Base-by-base conservation (phyloP, 1,284 basidiomycete species). In the Gastroboletus turbinatus region DNA sequence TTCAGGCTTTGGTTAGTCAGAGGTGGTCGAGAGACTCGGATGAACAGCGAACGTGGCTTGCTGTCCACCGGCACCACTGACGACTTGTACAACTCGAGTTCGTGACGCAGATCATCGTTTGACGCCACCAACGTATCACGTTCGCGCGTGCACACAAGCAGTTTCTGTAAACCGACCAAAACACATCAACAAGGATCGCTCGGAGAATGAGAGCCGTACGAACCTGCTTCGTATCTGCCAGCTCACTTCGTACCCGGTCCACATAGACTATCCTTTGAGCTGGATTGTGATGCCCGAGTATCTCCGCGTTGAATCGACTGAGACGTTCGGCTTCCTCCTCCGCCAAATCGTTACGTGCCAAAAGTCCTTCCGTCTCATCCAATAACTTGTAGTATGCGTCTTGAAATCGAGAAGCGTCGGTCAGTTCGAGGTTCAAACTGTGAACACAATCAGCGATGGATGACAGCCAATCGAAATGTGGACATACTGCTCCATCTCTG, bases 271-370 rank as follows among this genome's bases (percentile, higher is more conserved):
- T 88, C 35, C 84, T 79, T 69, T 90, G 88, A 1, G 84, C 82
- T 6, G 88, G 87, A 66, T 90, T 90, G 30, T 80, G 77, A 65
- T 90, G 88, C 0, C 86, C 81, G 19, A 91, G 71, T 53, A 91
- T 89, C 67, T 90, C 82, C 1, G 88, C 88, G 60, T 92, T 92
- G 74, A 90, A 87, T 64, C 76, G 80, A 66, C 86, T 85, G 33
- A 92, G 76, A 17, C 76, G 76, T 40, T 79, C 72, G 0, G 87
- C 82, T 66, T 92, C 89, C 36, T 83, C 83, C 64, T 92, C 87
- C 9, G 88, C 90, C 36, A 91, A 74, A 38, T 83, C 78, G 57
- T 90, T 90, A n/a, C 84, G 78, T 14, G 83, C 78, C 25, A 88
- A 71, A 16, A 91, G 77, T 3, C 78, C 74, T 27, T 78, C 80